Percentiles rank a stretch among this genome's conserved stretches.
phyloP scores from a whole-genome alignment of 192 early-diverging fungal genomes.

The Backusella sp. region DNA sequence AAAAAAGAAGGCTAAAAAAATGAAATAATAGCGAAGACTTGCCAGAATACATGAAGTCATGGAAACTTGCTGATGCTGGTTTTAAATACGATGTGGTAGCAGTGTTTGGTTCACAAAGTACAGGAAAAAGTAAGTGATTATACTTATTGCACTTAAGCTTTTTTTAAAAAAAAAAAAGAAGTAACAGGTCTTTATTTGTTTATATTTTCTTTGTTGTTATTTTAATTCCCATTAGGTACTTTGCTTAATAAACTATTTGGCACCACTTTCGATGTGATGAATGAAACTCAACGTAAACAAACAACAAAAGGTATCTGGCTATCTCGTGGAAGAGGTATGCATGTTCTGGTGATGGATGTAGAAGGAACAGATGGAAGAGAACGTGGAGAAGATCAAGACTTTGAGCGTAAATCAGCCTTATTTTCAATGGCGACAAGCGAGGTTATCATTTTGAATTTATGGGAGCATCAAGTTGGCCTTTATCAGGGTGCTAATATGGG shows the following conservation, averaged over 20 bases:
- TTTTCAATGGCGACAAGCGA: slow-evolving; percentile 95
- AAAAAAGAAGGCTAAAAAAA: background rate
- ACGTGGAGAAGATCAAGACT: slow-evolving; percentile 98
- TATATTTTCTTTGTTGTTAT: background rate
- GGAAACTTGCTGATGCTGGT: slow-evolving; percentile 78
- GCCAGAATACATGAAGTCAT: slow-evolving; percentile 77
- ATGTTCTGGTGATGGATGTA: slow-evolving; percentile 95
- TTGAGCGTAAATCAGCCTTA: slow-evolving; percentile 97
- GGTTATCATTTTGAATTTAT: slow-evolving; percentile 97
- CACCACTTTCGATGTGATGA: slow-evolving; percentile 96
- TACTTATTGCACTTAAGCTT: background rate
- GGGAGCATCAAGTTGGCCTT: slow-evolving; percentile 96
- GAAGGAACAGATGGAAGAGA: slow-evolving; percentile 99
- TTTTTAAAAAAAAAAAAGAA: background rate
- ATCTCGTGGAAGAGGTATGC: slow-evolving; percentile 73
- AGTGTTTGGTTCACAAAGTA: slow-evolving; percentile 98
- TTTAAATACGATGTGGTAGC: slow-evolving; percentile 98
- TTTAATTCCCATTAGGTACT: slow-evolving; percentile 62
- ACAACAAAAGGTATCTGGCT: slow-evolving; percentile 99
- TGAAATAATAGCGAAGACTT: slow-evolving; percentile 56
- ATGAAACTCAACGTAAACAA: slow-evolving; percentile 76
- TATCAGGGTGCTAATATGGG: slow-evolving; percentile 99
- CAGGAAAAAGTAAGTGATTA: slow-evolving; percentile 81
- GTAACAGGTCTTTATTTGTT: background rate
- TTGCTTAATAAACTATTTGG: slow-evolving; percentile 94